Conservation (phyloP, 805 yeast genomes). For the Maudiozyma serrabonitensis region DNA sequence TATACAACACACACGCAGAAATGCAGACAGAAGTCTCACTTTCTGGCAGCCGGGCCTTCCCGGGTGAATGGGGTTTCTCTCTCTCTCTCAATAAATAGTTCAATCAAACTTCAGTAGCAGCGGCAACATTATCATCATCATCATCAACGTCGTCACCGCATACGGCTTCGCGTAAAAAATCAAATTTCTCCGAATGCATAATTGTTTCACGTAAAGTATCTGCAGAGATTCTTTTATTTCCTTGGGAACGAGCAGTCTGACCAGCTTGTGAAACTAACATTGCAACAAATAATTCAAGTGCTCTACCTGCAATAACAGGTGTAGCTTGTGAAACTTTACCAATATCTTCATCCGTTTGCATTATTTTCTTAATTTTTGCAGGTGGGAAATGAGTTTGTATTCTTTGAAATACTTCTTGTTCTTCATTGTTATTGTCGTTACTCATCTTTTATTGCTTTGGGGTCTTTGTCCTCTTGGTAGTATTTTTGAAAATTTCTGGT, state of each 20-base stretch:
- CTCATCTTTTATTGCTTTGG: too few species aligned
- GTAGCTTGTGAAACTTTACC: constrained; percentile 99
- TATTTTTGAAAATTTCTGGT: too few species aligned
- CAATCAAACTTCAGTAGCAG: not conserved
- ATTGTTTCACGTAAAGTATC: constrained; percentile 80
- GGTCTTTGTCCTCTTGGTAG: too few species aligned
- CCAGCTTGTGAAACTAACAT: constrained; percentile 79
- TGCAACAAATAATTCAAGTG: constrained; percentile 85
- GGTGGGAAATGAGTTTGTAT: constrained; percentile 82
- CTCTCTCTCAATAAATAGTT: too few species aligned
- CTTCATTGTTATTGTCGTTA: not conserved
- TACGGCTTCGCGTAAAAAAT: constrained; percentile 62
- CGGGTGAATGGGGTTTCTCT: too few species aligned
- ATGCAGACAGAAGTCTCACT: too few species aligned
- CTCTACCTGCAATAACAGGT: constrained; percentile 95
- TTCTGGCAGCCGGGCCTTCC: too few species aligned
- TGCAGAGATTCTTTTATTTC: constrained; percentile 73
- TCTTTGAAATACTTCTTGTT: constrained; percentile 22
- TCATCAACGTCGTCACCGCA: not conserved
- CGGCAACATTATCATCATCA: not conserved
- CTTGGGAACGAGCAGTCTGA: constrained; percentile 62
- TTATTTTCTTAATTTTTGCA: constrained; percentile 88
- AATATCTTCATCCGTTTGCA: constrained; percentile 97
- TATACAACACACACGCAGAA: too few species aligned
- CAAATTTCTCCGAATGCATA: constrained; percentile 79